phyloP scores from a whole-genome alignment of 1,284 basidiomycete species.

The Anthracocystis panici-leucophaei region DNA sequence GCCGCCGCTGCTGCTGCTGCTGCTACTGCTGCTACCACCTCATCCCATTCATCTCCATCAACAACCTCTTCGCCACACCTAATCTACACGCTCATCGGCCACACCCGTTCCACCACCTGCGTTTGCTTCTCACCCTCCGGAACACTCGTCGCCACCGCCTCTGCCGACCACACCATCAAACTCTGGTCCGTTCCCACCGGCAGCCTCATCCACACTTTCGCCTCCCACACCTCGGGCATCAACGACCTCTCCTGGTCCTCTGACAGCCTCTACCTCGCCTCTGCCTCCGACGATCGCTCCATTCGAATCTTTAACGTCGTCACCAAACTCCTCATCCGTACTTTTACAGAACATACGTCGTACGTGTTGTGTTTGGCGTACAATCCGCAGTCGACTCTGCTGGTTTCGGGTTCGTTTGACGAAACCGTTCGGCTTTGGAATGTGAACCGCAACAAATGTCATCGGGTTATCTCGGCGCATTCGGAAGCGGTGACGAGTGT shows the following conservation, averaged over 20 bases:
- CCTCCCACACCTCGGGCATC: slow-evolving; percentile 49
- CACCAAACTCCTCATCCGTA: slow-evolving; percentile 32
- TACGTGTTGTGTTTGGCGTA: slow-evolving; percentile 93
- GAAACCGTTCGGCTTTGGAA: slow-evolving; percentile 97
- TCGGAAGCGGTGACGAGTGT: slow-evolving; percentile 95
- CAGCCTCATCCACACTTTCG: slow-evolving; percentile 41
- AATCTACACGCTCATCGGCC: slow-evolving; percentile 71
- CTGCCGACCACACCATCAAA: slow-evolving; percentile 70
- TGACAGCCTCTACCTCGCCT: slow-evolving; percentile 58
- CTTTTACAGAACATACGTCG: slow-evolving; percentile 84
- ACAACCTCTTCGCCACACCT: slow-evolving; percentile 26
- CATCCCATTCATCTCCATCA: not conserved
- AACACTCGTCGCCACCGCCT: slow-evolving; percentile 63
- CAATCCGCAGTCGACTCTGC: slow-evolving; percentile 85
- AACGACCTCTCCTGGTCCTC: slow-evolving; percentile 63
- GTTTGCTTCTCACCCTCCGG: slow-evolving; percentile 72
- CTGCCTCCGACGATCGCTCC: slow-evolving; percentile 59
- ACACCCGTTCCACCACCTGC: slow-evolving; percentile 71
- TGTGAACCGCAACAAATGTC: slow-evolving; percentile 75
- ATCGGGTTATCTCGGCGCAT: slow-evolving; percentile 79
- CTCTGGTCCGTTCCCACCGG: slow-evolving; percentile 56
- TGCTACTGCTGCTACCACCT: not conserved
- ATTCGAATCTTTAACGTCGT: slow-evolving; percentile 55
- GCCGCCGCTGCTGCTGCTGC: not conserved
- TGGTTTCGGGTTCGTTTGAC: slow-evolving; percentile 92